Conservation (phyloP, 352 stramenopile species). For the Pythium chondricola region DNA sequence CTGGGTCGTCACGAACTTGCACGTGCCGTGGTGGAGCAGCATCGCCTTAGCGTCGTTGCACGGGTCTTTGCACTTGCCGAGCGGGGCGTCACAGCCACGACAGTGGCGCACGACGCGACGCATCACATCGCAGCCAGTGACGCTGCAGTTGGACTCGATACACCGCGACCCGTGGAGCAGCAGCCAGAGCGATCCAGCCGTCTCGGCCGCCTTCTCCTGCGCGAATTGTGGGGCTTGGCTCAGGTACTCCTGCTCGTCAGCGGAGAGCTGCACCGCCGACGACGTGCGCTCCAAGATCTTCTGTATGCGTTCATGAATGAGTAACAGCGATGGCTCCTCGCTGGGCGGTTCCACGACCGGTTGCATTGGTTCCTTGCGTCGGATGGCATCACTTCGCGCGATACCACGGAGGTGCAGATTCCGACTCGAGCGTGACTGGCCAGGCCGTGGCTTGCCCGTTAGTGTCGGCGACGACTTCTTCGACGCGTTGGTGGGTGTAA, state of each 20-base stretch:
- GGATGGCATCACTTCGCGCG: conserved; percentile 8
- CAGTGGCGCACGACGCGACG: conserved; percentile 62
- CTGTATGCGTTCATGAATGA: conserved; percentile 21
- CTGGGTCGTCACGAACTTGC: conserved; percentile 10
- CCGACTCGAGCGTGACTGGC: not conserved
- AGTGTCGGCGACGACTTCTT: conserved; percentile 5
- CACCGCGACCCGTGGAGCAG: conserved; percentile 51
- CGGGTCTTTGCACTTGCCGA: conserved; percentile 58
- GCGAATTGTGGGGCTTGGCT: conserved; percentile 50
- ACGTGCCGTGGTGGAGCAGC: conserved; percentile 62
- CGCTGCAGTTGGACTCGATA: conserved; percentile 25
- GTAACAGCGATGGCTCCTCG: not conserved
- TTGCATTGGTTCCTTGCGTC: conserved; percentile 4
- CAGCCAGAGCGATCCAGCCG: conserved; percentile 64
- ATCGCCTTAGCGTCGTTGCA: conserved; percentile 79
- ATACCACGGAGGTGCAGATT: conserved; percentile 15
- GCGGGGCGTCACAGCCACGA: conserved; percentile 40
- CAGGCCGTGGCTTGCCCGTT: conserved; percentile 4
- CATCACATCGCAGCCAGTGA: conserved; percentile 63
- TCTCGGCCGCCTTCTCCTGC: conserved; percentile 41
- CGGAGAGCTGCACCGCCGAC: conserved; percentile 19
- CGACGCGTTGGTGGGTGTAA: not conserved
- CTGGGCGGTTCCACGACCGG: not conserved
- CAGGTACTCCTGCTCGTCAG: conserved; percentile 43
- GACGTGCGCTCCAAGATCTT: conserved; percentile 14